Percentiles rank a stretch among this genome's conserved stretches.
phyloP scores from a whole-genome alignment of 176 grass and related monocot species.

The Bonia amplexicaulis region DNA sequence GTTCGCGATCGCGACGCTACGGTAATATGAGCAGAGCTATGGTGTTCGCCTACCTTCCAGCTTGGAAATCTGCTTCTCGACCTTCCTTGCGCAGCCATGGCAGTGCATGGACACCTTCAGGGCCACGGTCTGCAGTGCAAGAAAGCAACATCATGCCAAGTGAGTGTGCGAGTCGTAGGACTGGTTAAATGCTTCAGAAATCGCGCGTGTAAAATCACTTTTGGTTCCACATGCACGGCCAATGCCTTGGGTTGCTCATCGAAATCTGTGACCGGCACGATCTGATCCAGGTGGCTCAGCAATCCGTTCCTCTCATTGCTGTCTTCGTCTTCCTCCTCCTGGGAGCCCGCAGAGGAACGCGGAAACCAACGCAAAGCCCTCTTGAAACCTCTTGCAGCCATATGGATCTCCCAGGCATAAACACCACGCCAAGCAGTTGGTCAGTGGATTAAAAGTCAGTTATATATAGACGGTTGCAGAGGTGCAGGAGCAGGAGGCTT shows the following conservation, averaged over 20 bases:
- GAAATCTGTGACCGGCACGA: slow-evolving; percentile 48
- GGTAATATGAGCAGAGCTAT: background rate
- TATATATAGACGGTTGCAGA: background rate
- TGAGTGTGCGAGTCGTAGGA: background rate
- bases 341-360: slow-evolving; percentile 9
- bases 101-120: slow-evolving; percentile 94
- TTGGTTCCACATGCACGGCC: slow-evolving; percentile 44
- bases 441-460: background rate
- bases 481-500: background rate
- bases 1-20: background rate
- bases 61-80: slow-evolving; percentile 86
- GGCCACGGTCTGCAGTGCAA: slow-evolving; percentile 50
- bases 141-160: background rate
- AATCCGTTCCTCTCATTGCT: slow-evolving; percentile 52
- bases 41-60: slow-evolving; percentile 50
- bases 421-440: background rate
- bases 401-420: background rate
- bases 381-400: slow-evolving; percentile 45
- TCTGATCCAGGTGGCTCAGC: slow-evolving; percentile 64
- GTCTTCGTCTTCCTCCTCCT: slow-evolving; percentile 38
- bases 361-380: slow-evolving; percentile 51
- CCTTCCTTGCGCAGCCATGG: slow-evolving; percentile 79
- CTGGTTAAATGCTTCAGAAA: background rate
- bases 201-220: slow-evolving; percentile 19
- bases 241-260: slow-evolving; percentile 36